These are phyloP conservation scores for Candida nanaspora DNA, from an alignment of 805 yeast genomes.

Conservation along the genomic window DNA sequence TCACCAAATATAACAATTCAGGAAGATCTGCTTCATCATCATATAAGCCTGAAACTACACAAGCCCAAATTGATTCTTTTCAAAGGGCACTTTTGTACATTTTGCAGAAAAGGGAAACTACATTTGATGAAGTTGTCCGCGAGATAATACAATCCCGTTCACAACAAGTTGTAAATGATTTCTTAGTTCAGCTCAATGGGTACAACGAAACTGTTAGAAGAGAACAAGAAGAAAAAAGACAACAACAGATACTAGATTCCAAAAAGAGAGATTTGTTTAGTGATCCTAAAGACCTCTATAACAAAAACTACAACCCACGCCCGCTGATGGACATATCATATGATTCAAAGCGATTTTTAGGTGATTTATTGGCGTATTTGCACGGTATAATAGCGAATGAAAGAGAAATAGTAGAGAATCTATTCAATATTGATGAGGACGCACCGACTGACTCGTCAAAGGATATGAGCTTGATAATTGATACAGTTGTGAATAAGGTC, in stretches of 20 bases:
- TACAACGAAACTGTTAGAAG: slow-evolving; percentile 12
- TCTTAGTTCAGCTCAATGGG: slow-evolving; percentile 47
- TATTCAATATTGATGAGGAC: slow-evolving; percentile 41
- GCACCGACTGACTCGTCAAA: slow-evolving; percentile 8
- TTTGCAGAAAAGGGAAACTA: slow-evolving; percentile 32
- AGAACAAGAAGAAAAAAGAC: slow-evolving; percentile 5
- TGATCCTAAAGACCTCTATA: slow-evolving; percentile 5
- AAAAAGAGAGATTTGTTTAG: slow-evolving; percentile 6
- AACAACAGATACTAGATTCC: not conserved
- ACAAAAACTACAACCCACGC: slow-evolving; percentile 12
- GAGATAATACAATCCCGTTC: slow-evolving; percentile 69
- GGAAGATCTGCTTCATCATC: slow-evolving; percentile 10
- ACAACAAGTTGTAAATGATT: slow-evolving; percentile 56
- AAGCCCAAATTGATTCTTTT: slow-evolving; percentile 7
- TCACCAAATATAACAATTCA: slow-evolving; percentile 3
- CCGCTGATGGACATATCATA: slow-evolving; percentile 63
- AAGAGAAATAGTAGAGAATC: slow-evolving; percentile 59
- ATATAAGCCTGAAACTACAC: slow-evolving; percentile 7
- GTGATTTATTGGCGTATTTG: slow-evolving; percentile 82
- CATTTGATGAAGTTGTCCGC: slow-evolving; percentile 52
- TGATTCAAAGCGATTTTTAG: slow-evolving; percentile 76
- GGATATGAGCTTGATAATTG: slow-evolving; percentile 13
- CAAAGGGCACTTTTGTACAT: slow-evolving; percentile 25
- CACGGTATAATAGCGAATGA: slow-evolving; percentile 86
- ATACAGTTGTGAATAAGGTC: slow-evolving; percentile 38